A percentile compares a stretch with the other conserved stretches of the same genome.
Evolutionary conservation across 1,284 basidiomycete species (phyloP).

Genomic region (Heterobasidion irregulare): DNA sequence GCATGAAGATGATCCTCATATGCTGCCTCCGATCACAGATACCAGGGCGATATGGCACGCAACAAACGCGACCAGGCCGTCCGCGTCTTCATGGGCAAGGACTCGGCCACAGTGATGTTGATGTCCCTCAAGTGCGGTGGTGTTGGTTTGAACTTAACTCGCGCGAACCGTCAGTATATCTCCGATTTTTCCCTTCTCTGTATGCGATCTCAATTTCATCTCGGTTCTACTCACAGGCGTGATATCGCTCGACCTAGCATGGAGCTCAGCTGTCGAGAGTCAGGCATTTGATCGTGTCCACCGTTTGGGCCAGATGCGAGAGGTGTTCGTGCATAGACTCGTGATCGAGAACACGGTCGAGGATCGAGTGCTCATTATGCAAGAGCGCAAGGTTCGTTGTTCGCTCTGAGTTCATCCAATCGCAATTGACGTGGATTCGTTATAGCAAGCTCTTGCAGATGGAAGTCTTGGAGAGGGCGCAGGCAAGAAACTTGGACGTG

Average conservation of each 20-base stretch:
- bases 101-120: slow-evolving; percentile 45
- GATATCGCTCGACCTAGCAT: slow-evolving; percentile 52
- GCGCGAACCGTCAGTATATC: slow-evolving; percentile 36
- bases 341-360: slow-evolving; percentile 52
- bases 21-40: slow-evolving; percentile 21
- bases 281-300: slow-evolving; percentile 44
- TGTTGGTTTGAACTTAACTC: slow-evolving; percentile 49
- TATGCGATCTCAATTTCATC: too few relatives aligned
- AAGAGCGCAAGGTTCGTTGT: slow-evolving; percentile 41
- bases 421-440: not conserved
- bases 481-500: slow-evolving; percentile 46
- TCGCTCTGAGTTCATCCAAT: not conserved
- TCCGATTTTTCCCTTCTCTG: too few relatives aligned
- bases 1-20: not conserved
- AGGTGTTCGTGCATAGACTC: slow-evolving; percentile 51
- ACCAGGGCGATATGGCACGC: slow-evolving; percentile 53
- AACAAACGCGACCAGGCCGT: slow-evolving; percentile 41
- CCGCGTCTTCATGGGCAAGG: slow-evolving; percentile 45
- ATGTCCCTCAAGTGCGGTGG: slow-evolving; percentile 57
- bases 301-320: slow-evolving; percentile 42
- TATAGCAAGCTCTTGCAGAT: slow-evolving; percentile 40
- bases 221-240: slow-evolving; percentile 21
- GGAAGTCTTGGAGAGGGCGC: slow-evolving; percentile 51
- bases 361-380: slow-evolving; percentile 48
- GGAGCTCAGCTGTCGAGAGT: slow-evolving; percentile 51